Conservation (phyloP, 768 basidiomycete genomes). For the Leccinum uliginosum region DNA sequence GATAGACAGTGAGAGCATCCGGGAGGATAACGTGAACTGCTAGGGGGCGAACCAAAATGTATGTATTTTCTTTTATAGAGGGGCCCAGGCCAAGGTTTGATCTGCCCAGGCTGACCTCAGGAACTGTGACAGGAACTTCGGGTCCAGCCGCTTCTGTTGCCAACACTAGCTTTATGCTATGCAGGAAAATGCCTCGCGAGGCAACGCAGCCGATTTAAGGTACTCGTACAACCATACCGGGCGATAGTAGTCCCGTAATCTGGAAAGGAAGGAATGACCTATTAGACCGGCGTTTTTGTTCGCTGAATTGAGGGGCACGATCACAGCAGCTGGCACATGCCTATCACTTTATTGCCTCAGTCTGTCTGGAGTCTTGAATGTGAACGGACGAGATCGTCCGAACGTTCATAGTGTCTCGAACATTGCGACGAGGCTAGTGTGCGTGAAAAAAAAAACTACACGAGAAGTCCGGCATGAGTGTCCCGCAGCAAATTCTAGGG, state of each 20-base stretch:
- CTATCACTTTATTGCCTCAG: neutral
- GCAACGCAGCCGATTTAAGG: neutral
- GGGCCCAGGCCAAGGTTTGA: neutral
- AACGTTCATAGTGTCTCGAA: neutral
- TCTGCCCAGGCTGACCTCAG: neutral
- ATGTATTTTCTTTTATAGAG: slow-evolving; percentile 8
- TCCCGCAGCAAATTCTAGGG: neutral
- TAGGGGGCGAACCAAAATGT: no score
- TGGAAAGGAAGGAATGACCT: neutral
- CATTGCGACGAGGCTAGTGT: neutral
- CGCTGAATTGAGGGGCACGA: neutral
- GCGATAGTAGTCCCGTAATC: neutral
- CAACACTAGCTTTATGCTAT: neutral
- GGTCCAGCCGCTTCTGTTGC: neutral
- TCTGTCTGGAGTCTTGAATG: neutral
- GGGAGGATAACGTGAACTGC: neutral
- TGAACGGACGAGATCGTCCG: neutral
- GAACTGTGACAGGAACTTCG: neutral
- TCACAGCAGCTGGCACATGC: neutral
- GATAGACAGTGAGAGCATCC: slow-evolving; percentile 7
- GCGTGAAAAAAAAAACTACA: neutral
- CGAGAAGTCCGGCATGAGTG: neutral
- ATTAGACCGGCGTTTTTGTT: no score
- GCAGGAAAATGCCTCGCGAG: no score
- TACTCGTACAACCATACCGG: neutral